These are phyloP conservation scores for Leccinum fibrillosum DNA, from an alignment of 768 basidiomycete species.

Conservation along the genomic window DNA sequence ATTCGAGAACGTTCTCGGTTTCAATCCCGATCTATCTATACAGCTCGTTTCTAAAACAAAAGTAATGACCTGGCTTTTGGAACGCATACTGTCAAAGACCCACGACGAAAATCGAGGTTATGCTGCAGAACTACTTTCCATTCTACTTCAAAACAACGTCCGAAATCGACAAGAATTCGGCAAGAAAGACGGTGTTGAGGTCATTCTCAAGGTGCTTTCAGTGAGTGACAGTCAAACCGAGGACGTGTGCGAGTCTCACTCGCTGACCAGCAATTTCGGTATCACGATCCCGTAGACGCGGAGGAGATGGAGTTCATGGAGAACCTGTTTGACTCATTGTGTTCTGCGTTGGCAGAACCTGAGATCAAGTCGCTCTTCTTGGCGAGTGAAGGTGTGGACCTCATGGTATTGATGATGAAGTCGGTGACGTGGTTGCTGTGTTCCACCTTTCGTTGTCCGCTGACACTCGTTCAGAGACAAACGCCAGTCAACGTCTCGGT, in stretches of 20 bases:
- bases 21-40: constrained; percentile 73
- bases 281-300: constrained; percentile 75
- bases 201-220: constrained; percentile 69
- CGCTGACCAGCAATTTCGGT: constrained; percentile 71
- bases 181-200: constrained; percentile 76
- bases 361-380: constrained; percentile 79
- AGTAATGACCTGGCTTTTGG: constrained; percentile 75
- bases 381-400: constrained; percentile 89
- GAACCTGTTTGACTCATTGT: constrained; percentile 88
- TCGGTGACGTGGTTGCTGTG: constrained; percentile 34
- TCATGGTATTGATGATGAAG: constrained; percentile 99
- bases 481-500: constrained; percentile 69
- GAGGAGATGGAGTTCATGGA: constrained; percentile 99
- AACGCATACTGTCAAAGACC: constrained; percentile 64
- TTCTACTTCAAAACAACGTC: constrained; percentile 74
- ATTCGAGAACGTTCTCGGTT: constrained; percentile 89
- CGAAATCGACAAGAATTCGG: constrained; percentile 68
- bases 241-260: constrained; percentile 11
- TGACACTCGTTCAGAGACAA: constrained; percentile 59
- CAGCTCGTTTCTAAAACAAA: constrained; percentile 72
- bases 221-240: constrained; percentile 45
- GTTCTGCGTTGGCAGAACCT: constrained; percentile 78
- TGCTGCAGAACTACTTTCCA: constrained; percentile 90
- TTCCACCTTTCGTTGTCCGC: constrained; percentile 4
- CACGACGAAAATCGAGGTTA: constrained; percentile 93